A percentile compares a stretch with the other conserved stretches of the same genome.
These are phyloP conservation scores for Zizania latifolia DNA, from an alignment of 176 grass and related monocot genomes.

Conservation along the genomic window DNA sequence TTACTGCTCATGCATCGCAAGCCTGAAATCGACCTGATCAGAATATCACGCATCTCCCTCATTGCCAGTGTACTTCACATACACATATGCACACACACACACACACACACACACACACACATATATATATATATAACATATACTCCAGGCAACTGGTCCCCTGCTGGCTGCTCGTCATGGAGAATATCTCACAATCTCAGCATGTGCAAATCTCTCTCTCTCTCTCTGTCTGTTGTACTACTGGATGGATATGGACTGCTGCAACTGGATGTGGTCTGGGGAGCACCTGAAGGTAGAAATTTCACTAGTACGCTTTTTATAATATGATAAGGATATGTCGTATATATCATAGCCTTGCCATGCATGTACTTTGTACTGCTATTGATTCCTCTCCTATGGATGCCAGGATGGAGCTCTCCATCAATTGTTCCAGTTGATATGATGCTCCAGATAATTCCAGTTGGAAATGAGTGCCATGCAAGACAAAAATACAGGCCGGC, in stretches of 20 bases:
- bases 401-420: too few species aligned
- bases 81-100: background rate
- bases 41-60: too few species aligned
- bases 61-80: conserved; percentile 20
- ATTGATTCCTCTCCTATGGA: background rate
- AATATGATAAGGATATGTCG: conserved; percentile 1
- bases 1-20: too few species aligned
- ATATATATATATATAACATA: too few species aligned
- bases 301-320: background rate
- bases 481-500: too few species aligned
- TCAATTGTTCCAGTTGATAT: too few species aligned
- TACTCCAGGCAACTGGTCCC: background rate
- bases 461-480: background rate
- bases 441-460: too few species aligned
- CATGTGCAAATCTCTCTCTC: background rate
- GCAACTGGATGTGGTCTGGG: background rate
- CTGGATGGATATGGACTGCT: too few species aligned
- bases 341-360: background rate
- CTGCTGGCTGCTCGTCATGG: background rate
- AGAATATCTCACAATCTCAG: background rate
- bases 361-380: background rate
- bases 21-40: background rate
- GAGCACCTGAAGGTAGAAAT: conserved; percentile 34
- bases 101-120: too few species aligned
- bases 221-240: background rate